phyloP scores from a whole-genome alignment of 31 red algal genomes.

The Endocladia muricata region DNA sequence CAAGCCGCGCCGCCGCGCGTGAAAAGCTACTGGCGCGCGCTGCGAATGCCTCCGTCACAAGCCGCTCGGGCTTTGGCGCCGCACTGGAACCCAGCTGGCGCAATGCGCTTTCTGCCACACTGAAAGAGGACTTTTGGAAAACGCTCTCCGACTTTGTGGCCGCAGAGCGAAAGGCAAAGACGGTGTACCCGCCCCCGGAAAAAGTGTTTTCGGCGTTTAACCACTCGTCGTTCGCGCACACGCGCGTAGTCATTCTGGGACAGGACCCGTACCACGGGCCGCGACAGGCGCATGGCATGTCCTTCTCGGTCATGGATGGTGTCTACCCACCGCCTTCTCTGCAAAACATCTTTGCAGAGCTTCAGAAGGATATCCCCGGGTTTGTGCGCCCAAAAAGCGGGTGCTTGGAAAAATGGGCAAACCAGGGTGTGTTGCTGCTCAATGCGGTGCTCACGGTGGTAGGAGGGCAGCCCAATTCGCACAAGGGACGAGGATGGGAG shows the following conservation, averaged over 20 bases:
- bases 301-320: constrained; percentile 88
- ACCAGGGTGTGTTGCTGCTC: constrained; percentile 96
- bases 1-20: constrained; percentile 61
- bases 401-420: constrained; percentile 90
- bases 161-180: constrained; percentile 20
- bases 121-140: constrained; percentile 38
- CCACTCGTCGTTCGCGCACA: constrained; percentile 52
- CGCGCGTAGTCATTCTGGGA: constrained; percentile 95
- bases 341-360: constrained; percentile 88
- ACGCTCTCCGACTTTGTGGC: constrained; percentile 51
- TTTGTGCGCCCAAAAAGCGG: constrained; percentile 67
- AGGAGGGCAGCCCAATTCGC: constrained; percentile 62
- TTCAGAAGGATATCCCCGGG: constrained; percentile 78
- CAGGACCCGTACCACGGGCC: constrained; percentile 98
- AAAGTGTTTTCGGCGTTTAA: constrained; percentile 78
- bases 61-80: constrained; percentile 5
- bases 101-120: constrained; percentile 34
- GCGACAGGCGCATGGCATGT: constrained; percentile 96
- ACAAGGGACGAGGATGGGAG: constrained; percentile 92
- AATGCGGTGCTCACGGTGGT: constrained; percentile 97
- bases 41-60: background rate
- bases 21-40: constrained; percentile 42
- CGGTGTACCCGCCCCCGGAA: constrained; percentile 69
- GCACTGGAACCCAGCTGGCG: constrained; percentile 35
- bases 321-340: constrained; percentile 85